A percentile compares a stretch with the other conserved stretches of the same genome.
Conservation (phyloP, 116 monocot species). For the Trichopus zeylanicus region DNA sequence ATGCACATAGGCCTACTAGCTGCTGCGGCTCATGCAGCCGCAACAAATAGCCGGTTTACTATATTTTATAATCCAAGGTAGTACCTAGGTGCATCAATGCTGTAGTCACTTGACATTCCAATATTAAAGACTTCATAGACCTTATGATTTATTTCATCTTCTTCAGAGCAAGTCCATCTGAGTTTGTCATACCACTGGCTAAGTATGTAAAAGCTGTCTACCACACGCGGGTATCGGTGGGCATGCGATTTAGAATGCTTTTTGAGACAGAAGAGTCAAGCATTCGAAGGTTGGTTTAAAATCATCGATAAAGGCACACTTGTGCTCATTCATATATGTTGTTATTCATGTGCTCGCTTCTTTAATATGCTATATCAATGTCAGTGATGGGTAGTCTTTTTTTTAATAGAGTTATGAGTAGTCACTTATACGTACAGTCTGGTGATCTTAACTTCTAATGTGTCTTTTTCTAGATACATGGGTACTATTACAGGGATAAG, state of each 20-base stretch:
- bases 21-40: constrained; percentile 97
- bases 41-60: constrained; percentile 90
- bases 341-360: background rate
- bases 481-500: constrained; percentile 90
- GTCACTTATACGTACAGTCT: background rate
- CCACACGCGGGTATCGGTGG: constrained; percentile 59
- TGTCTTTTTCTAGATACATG: constrained; percentile 61
- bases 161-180: constrained; percentile 55
- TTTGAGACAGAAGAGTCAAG: constrained; percentile 68
- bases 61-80: constrained; percentile 78
- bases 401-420: background rate
- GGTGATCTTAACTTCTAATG: background rate
- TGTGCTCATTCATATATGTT: no score
- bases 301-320: no score
- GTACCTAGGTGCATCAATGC: background rate
- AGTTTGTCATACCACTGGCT: constrained; percentile 53
- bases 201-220: constrained; percentile 62
- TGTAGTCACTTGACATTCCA: background rate
- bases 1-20: constrained; percentile 98
- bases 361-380: background rate
- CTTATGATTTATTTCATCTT: background rate
- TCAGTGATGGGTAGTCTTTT: background rate
- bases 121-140: background rate
- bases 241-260: constrained; percentile 63
- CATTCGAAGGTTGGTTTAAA: constrained; percentile 31